Base-by-base conservation (phyloP, 805 yeast species). In the Metschnikowia vanudenii region DNA sequence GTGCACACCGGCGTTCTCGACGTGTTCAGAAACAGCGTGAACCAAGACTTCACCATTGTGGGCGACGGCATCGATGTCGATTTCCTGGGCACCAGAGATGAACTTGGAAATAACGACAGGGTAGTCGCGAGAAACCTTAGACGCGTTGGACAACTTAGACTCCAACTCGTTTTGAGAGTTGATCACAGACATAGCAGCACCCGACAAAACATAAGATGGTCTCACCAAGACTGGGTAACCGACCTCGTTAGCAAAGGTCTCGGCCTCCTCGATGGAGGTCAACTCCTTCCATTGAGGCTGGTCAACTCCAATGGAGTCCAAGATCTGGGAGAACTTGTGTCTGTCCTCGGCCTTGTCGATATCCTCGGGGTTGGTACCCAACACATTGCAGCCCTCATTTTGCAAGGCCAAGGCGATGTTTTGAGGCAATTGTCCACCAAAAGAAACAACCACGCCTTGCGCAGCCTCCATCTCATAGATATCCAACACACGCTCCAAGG, bases 211-310 rank as follows among this genome's bases (percentile, higher is more conserved):
- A 63, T 92, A 92, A 1, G 98, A 91, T 43, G 99, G 99, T 74
- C 99, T 88, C 50, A 92, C 97, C 58, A 92, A 79, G 10, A 92
- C 99, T 41, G 99, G 99, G 79, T 83, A 92, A 18, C 91, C 88
- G 45, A 92, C 98, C 56, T 79, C 76, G 45, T 80, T 74, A 41
- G 98, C 97, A 68, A 92, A 92, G 16, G 64, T 69, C 64, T 84
- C 85, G 49, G 99, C 99, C 52, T 85, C 96, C 35, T 73, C 84
- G 39, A 91, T 70, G 34, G 96, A 85, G 30, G 95, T 82, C 59
- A 92, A 80, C 74, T 94, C 98, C 69, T 89, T 88, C 99, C 99
- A 92, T 54, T 87, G 87, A 36, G 99, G 99, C 76, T 92, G 99
- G 69, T 90, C 98, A 59, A 92, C 87, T 31, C 85, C 85, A 63